phyloP scores from a whole-genome alignment of 2,329 filamentous ascomycete species.

The Aspergillus viridinutans region DNA sequence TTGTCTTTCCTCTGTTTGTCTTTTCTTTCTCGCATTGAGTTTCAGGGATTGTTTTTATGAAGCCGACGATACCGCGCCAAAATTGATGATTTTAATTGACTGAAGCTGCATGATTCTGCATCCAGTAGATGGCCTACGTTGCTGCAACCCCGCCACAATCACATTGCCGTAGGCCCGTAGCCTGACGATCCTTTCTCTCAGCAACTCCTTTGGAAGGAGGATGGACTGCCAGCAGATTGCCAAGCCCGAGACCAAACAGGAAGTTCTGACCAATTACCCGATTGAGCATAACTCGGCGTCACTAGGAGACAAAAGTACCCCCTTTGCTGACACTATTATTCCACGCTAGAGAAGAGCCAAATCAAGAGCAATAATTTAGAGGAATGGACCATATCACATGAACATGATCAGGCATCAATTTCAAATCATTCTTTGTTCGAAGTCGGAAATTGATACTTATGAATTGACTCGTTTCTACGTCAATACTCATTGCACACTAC shows the following conservation, averaged over 20 bases:
- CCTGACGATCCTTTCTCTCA: no score
- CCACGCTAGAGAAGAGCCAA: background rate
- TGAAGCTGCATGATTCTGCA: background rate
- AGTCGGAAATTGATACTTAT: background rate
- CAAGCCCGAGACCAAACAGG: background rate
- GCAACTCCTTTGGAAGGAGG: no score
- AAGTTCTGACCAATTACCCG: background rate
- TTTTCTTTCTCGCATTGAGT: background rate
- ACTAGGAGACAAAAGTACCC: background rate
- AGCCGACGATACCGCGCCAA: background rate
- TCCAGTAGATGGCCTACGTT: background rate
- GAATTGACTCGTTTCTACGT: background rate
- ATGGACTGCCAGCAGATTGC: background rate
- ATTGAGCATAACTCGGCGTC: background rate
- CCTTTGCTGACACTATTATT: background rate
- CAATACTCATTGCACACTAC: no score
- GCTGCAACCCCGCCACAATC: background rate
- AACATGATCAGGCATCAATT: background rate
- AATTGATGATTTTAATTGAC: background rate
- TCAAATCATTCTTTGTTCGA: background rate
- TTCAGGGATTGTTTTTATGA: background rate
- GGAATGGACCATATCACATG: background rate
- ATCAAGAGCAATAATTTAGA: background rate
- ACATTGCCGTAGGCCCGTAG: no score
- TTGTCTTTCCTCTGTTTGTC: background rate